These are phyloP conservation scores for Sungouiella blattae DNA, from an alignment of 805 yeast species.

Conservation along the genomic window DNA sequence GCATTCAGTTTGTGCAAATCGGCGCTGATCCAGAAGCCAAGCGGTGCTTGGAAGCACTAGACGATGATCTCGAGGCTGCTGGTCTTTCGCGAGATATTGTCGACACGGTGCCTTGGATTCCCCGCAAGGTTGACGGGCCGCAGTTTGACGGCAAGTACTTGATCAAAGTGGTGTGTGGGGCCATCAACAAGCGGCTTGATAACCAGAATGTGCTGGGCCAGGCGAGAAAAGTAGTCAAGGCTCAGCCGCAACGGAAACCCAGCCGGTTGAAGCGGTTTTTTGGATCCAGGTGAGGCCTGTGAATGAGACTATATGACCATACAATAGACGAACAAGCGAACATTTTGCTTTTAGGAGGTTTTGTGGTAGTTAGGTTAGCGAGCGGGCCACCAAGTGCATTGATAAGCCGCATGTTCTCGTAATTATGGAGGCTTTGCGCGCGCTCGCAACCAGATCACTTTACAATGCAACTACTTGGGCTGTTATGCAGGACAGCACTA, in stretches of 20 bases:
- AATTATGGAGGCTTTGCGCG: too few species aligned
- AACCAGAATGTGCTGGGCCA: constrained; percentile 3
- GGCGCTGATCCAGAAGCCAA: constrained; percentile 13
- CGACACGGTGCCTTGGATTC: constrained; percentile 15
- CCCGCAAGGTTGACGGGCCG: constrained; percentile 6
- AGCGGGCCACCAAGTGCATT: too few species aligned
- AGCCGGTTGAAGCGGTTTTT: background rate
- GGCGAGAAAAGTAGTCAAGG: background rate
- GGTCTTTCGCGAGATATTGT: constrained; percentile 8
- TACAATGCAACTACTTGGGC: too few species aligned
- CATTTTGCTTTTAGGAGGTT: too few species aligned
- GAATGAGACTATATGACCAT: too few species aligned
- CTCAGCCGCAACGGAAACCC: background rate
- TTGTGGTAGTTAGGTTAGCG: too few species aligned
- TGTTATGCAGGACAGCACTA: too few species aligned
- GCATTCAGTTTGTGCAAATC: constrained; percentile 14
- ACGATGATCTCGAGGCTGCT: constrained; percentile 2
- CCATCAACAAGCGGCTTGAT: constrained; percentile 12
- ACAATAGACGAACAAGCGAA: too few species aligned
- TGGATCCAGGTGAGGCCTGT: background rate
- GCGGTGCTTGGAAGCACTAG: constrained; percentile 8
- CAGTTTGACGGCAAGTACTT: constrained; percentile 13
- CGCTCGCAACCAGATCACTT: too few species aligned
- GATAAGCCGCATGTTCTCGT: too few species aligned
- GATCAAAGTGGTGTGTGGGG: constrained; percentile 14